Base-by-base conservation (phyloP, 2,329 filamentous ascomycete species). In the Sphaerulina populicola region DNA sequence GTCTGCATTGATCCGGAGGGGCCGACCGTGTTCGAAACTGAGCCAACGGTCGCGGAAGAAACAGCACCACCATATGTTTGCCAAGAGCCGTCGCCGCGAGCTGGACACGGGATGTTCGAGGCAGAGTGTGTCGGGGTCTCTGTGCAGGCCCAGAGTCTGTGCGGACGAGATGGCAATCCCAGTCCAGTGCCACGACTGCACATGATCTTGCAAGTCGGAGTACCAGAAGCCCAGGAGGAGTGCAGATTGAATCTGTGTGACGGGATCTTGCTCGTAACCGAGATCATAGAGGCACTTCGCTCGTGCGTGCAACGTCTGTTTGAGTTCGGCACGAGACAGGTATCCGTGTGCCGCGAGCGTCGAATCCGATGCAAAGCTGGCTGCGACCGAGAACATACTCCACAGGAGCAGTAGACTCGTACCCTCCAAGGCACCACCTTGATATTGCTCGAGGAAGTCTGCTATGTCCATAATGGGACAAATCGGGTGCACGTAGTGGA, bases 341-440 rank as follows among this genome's bases (percentile, higher is more conserved):
- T 12, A 46, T 27, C 39, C 45, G 27, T 43, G 44, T 35, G 45
- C 29, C 30, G 48, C 50, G 33, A 38, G 21, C 14, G 46, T 49
- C 7, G 46, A 35, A 14, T 49, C 46, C 6, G 46, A 49, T 29
- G 38, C 46, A 21, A 49, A 44, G 48, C 49, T 45, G 44, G 52
- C 47, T 27, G 50, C 55, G 21, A 51, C 51, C 21, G 53, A 55
- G 50, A 57, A 57, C 44, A 57, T 44, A 39, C 52, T 55, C 55
- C 53, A 55, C 14, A 57, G 45, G 15, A 57, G 48, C 6, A 57
- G 49, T 12, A 55, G 21, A 29, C 54, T 57, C 11, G 50, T 47
- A 8, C 36, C 39, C n/a, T 48, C 43, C 9, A 45, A 49, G 7
- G 46, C 44, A 23, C 52, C 50, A 31, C 43, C 41, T 8, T 44